These are phyloP conservation scores for Pugionium cornutum DNA, from an alignment of 345 rosid species.

Conservation along the genomic window DNA sequence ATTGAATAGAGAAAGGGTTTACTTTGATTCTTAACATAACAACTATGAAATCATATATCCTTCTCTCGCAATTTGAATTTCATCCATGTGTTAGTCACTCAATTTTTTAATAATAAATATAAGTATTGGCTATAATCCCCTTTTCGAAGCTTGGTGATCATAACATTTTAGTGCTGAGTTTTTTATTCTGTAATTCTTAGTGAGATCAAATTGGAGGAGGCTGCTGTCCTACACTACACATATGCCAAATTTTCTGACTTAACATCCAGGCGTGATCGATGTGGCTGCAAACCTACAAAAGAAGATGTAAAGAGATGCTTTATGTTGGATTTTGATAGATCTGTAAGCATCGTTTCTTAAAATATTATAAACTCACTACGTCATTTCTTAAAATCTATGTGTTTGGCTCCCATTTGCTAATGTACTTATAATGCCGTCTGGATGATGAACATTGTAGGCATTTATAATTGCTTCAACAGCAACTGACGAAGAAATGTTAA, in stretches of 20 bases:
- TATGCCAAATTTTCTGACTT: conserved; percentile 90
- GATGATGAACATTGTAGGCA: conserved; percentile 59
- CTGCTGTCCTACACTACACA: conserved; percentile 91
- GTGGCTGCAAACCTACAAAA: conserved; percentile 98
- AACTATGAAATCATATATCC: too few species aligned
- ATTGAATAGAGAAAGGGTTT: too few species aligned
- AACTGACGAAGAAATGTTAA: conserved; percentile 89
- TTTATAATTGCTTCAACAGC: conserved; percentile 95
- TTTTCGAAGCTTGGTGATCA: too few species aligned
- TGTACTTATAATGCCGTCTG: neutral
- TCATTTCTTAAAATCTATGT: neutral
- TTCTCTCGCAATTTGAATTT: too few species aligned
- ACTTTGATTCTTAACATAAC: too few species aligned
- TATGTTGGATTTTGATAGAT: conserved; percentile 94
- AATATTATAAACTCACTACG: neutral
- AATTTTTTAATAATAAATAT: too few species aligned
- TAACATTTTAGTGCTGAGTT: too few species aligned
- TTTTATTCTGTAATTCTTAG: conserved; percentile 38
- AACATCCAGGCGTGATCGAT: conserved; percentile 88
- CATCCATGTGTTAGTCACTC: too few species aligned
- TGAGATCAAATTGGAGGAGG: conserved; percentile 91
- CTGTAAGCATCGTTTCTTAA: conserved; percentile 54
- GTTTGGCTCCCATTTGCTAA: neutral
- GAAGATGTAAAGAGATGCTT: conserved; percentile 97
- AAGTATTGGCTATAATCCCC: too few species aligned